Conservation (phyloP, 306 rosid species). For the Abrus pulchellus region DNA sequence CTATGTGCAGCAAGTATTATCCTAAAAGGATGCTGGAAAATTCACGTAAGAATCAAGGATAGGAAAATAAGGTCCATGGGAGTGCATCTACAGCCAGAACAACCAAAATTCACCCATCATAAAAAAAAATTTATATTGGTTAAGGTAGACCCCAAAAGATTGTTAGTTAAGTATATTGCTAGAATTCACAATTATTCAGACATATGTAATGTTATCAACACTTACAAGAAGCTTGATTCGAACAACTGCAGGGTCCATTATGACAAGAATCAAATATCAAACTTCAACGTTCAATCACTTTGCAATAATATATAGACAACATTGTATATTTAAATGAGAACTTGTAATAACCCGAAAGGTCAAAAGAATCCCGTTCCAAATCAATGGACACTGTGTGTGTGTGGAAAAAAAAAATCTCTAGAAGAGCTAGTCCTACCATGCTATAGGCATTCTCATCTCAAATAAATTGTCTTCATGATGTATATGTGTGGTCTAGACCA, state of each 20-base stretch:
- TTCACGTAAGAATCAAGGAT: not conserved
- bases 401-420: too few relatives aligned
- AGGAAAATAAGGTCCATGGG: not conserved
- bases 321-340: not conserved
- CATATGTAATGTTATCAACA: constrained; percentile 2
- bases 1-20: not conserved
- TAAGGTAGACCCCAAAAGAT: not conserved
- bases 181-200: constrained; percentile 1
- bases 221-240: constrained; percentile 5
- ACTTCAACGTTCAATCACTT: constrained; percentile 10
- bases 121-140: not conserved
- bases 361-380: constrained; percentile 12
- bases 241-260: constrained; percentile 21
- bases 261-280: constrained; percentile 21
- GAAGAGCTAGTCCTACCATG: too few relatives aligned
- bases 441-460: too few relatives aligned
- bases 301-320: constrained; percentile 15
- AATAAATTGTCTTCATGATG: too few relatives aligned
- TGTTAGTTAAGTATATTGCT: constrained; percentile 4
- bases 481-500: too few relatives aligned
- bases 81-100: constrained; percentile 8
- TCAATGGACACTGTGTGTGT: too few relatives aligned
- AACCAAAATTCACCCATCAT: not conserved
- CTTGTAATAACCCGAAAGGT: constrained; percentile 7
- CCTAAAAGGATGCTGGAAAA: not conserved